A percentile compares a stretch with the other conserved stretches of the same genome.
Evolutionary conservation across 1,284 basidiomycete species (phyloP).

Genomic region (Malassezia furfur): DNA sequence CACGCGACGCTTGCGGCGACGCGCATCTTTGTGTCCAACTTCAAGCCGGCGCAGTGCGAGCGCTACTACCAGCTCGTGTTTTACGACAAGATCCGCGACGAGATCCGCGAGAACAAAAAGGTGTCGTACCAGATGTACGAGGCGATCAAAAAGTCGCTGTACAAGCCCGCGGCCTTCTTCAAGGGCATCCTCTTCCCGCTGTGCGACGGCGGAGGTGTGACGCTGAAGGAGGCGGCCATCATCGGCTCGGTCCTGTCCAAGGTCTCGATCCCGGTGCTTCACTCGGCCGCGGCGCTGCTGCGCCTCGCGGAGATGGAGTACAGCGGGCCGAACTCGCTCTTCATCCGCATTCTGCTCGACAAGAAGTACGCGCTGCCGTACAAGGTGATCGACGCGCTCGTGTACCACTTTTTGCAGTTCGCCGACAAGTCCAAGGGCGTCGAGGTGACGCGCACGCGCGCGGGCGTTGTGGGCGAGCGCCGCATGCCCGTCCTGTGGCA

Average conservation of each 20-base stretch:
- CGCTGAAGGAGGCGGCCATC: conserved; percentile 89
- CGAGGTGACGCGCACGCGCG: conserved; percentile 27
- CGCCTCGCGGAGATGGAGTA: conserved; percentile 96
- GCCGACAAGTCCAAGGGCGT: conserved; percentile 51
- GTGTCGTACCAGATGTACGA: conserved; percentile 90
- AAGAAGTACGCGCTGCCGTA: conserved; percentile 98
- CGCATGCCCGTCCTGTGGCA: conserved; percentile 84
- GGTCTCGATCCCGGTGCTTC: conserved; percentile 86
- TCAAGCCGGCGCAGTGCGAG: conserved; percentile 92
- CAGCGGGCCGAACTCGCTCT: conserved; percentile 81
- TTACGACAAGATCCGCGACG: conserved; percentile 78
- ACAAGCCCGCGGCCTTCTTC: conserved; percentile 96
- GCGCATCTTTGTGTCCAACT: conserved; percentile 87
- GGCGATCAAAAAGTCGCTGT: conserved; percentile 77
- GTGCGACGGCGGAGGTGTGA: conserved; percentile 67
- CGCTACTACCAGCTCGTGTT: conserved; percentile 86
- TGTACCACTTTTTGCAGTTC: conserved; percentile 94
- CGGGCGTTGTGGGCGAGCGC: conserved; percentile 23
- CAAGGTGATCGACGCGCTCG: conserved; percentile 92
- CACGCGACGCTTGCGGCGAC: conserved; percentile 91
- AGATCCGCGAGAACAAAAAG: conserved; percentile 71
- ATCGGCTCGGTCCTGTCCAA: conserved; percentile 82
- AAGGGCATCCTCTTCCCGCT: conserved; percentile 96
- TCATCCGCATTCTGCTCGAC: conserved; percentile 91
- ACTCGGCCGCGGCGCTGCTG: conserved; percentile 88